Percentiles rank a stretch among this genome's conserved stretches.
Conservation (phyloP, 768 basidiomycete species). For the Russula lepida region DNA sequence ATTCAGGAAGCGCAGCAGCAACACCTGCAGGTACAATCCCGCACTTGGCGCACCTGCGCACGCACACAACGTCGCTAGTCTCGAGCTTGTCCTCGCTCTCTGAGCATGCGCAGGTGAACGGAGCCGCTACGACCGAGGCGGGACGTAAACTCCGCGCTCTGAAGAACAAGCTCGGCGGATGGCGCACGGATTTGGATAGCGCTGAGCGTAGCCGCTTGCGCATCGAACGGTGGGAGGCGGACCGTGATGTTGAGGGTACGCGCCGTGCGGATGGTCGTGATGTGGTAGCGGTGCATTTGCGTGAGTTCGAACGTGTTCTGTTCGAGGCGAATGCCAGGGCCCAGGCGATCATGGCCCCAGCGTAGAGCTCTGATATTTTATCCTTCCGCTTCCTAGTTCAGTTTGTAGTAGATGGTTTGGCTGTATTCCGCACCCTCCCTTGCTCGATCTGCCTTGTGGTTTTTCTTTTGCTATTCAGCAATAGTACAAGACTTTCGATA, state of each 20-base stretch:
- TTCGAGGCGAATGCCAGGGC: constrained; percentile 69
- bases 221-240: constrained; percentile 79
- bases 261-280: constrained; percentile 58
- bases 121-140: constrained; percentile 76
- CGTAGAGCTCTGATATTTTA: constrained; percentile 22
- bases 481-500: constrained; percentile 12
- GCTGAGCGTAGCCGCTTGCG: constrained; percentile 68
- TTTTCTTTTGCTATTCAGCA: background rate
- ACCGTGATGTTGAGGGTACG: constrained; percentile 34
- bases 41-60: constrained; percentile 62
- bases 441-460: constrained; percentile 13
- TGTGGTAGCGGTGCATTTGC: constrained; percentile 70
- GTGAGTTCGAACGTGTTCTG: constrained; percentile 65
- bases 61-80: constrained; percentile 66
- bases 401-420: background rate
- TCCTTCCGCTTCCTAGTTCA: background rate
- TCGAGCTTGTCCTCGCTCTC: constrained; percentile 69
- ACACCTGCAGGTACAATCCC: constrained; percentile 54
- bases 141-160: constrained; percentile 79
- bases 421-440: background rate
- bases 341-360: constrained; percentile 74
- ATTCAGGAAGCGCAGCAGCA: constrained; percentile 37
- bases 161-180: constrained; percentile 74
- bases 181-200: constrained; percentile 77
- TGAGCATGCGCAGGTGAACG: constrained; percentile 84